These are phyloP conservation scores for Fusarium algeriense DNA, from an alignment of 2,329 filamentous ascomycete genomes.

Conservation along the genomic window DNA sequence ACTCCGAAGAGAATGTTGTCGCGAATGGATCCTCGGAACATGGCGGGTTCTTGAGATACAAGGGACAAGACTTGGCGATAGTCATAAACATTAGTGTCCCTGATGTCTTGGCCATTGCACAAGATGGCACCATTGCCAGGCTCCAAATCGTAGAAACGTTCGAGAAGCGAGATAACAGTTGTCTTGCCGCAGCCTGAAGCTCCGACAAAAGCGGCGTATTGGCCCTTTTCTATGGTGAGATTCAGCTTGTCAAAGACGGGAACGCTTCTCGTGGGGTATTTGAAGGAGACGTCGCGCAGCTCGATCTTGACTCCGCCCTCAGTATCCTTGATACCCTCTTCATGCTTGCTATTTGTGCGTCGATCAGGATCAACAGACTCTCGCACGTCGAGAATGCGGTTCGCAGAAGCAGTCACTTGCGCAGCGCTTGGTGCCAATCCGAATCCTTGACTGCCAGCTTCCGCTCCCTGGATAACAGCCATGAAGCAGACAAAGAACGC, in stretches of 20 bases:
- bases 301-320: slow-evolving; percentile 68
- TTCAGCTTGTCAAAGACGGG: slow-evolving; percentile 71
- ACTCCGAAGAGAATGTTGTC: slow-evolving; percentile 79
- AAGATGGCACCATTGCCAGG: slow-evolving; percentile 68
- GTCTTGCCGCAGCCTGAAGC: slow-evolving; percentile 79
- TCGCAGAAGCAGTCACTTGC: slow-evolving; percentile 38
- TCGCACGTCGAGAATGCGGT: slow-evolving; percentile 48
- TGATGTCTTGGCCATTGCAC: slow-evolving; percentile 71
- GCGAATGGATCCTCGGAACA: slow-evolving; percentile 77
- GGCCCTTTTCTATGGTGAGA: slow-evolving; percentile 74
- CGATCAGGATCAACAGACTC: slow-evolving; percentile 13
- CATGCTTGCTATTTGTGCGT: fast-evolving
- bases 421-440: slow-evolving; percentile 37
- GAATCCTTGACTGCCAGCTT: slow-evolving; percentile 49
- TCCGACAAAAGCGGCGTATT: slow-evolving; percentile 78
- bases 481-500: slow-evolving; percentile 68
- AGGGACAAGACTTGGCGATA: slow-evolving; percentile 76
- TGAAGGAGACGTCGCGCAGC: slow-evolving; percentile 68
- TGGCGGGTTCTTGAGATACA: slow-evolving; percentile 79
- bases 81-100: slow-evolving; percentile 66
- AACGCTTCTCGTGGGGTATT: slow-evolving; percentile 68
- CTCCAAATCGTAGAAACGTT: slow-evolving; percentile 76
- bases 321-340: slow-evolving; percentile 51
- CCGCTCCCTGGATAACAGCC: slow-evolving; percentile 64
- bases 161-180: slow-evolving; percentile 74